Base-by-base conservation (phyloP, 2,329 filamentous ascomycete species). In the Aureobasidium leucospermi region DNA sequence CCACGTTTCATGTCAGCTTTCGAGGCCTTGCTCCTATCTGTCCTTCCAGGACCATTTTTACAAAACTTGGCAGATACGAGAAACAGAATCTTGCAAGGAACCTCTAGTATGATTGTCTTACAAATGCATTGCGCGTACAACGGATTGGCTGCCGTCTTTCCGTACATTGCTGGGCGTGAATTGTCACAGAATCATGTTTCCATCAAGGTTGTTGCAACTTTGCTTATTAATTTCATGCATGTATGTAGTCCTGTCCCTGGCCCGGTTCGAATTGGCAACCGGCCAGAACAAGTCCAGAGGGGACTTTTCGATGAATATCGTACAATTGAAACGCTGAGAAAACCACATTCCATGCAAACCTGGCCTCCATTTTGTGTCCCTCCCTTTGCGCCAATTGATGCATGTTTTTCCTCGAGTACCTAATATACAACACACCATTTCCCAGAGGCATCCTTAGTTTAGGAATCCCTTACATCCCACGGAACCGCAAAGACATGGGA, bases 391-490 rank as follows among this genome's bases (percentile, higher is more conserved):
- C 48, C 47, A 32, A 19, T n/a, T 23, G 13, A 51, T 51, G 48
- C 48, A 51, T 51, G 48, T 32, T 46, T 11, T 46, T 5, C 8
- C 23, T 51, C 19, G 13, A 28, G 10, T 16, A 23, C 34, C 9
- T 51, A 51, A 39, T 51, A 51, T 51, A 51, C 48, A 51, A 51
- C 48, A 51, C 16, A 13, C 16, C 23, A 16, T 39, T 39, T 11
- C 23, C 31, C 9, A n/a, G 39, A 38, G 15, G 36, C 36, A 23
- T 23, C 39, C 61, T 84, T 81, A 99, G 77, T 99, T 99, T 76
- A 99, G 89, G 79, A 97, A 99, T 64, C 94, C 94, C 80, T 99
- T 99, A 80, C 94, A 99, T 49, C 90, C 91, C 32, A 92, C 85
- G 45, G 93, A 96, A 62, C 94, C 94, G 74, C 94, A 99, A 53